Percentiles rank a stretch among this genome's conserved stretches.
These are phyloP conservation scores for Piper betle DNA, from an alignment of 164 flowering plant genomes.

Conservation along the genomic window DNA sequence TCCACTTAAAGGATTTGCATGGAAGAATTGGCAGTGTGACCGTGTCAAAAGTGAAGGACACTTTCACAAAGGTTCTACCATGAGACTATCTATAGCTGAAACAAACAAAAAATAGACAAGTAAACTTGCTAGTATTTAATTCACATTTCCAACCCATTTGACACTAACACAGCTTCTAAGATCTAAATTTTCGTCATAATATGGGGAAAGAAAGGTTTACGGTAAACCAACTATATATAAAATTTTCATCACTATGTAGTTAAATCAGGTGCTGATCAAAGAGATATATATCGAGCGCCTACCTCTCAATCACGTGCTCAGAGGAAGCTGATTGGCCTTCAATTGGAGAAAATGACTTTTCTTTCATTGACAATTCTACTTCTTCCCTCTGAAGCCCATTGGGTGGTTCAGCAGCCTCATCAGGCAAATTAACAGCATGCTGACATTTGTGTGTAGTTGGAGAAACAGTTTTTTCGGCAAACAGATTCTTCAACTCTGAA, in stretches of 20 bases:
- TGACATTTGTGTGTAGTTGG: constrained; percentile 9
- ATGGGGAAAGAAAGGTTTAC: too few relatives aligned
- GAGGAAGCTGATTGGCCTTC: constrained; percentile 11
- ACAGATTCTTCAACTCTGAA: neutral
- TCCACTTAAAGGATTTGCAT: neutral
- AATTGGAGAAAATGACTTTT: neutral
- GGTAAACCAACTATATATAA: too few relatives aligned
- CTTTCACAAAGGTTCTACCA: neutral
- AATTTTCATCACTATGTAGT: neutral
- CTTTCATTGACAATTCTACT: constrained; percentile 3
- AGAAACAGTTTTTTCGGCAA: neutral
- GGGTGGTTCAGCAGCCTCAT: constrained; percentile 7
- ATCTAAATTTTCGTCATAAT: too few relatives aligned
- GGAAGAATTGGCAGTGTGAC: too few relatives aligned
- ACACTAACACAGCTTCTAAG: too few relatives aligned
- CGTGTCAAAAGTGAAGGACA: neutral
- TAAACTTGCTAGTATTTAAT: too few relatives aligned
- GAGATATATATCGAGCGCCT: neutral
- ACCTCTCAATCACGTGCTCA: constrained; percentile 43
- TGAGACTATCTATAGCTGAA: neutral
- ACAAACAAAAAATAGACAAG: too few relatives aligned
- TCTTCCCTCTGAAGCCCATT: constrained; percentile 22
- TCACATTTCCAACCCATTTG: too few relatives aligned
- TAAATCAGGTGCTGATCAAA: neutral
- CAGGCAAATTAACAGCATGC: constrained; percentile 3